A percentile compares a stretch with the other conserved stretches of the same genome.
phyloP scores from a whole-genome alignment of 1,284 basidiomycete species.

The Papiliotrema flavescens region DNA sequence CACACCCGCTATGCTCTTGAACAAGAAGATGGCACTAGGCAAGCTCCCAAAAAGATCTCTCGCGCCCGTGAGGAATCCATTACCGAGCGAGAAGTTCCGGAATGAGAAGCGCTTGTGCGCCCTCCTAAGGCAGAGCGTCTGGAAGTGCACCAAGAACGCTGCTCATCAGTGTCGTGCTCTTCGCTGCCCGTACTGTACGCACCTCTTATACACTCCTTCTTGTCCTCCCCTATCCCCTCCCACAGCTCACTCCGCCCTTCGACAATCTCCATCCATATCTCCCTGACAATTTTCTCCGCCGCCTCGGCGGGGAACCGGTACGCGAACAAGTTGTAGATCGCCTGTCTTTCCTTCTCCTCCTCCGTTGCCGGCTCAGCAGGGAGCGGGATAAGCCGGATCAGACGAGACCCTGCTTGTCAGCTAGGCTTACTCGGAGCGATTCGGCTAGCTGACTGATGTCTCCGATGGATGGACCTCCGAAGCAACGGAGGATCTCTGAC shows the following conservation, averaged over 20 bases:
- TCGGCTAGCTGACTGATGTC: conserved; percentile 47
- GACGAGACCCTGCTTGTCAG: conserved; percentile 44
- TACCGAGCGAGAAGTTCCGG: conserved; percentile 66
- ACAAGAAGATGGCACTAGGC: conserved; percentile 91
- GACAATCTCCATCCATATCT: conserved; percentile 87
- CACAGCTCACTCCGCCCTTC: conserved; percentile 83
- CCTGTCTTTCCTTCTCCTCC: conserved; percentile 49
- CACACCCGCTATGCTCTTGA: conserved; percentile 80
- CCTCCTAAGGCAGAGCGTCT: conserved; percentile 76
- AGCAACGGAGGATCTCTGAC: conserved; percentile 51
- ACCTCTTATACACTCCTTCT: conserved; percentile 65
- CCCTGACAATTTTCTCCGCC: conserved; percentile 71
- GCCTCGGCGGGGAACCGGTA: conserved; percentile 70
- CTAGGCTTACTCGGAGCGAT: neutral
- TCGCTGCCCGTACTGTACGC: conserved; percentile 10
- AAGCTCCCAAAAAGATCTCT: conserved; percentile 82
- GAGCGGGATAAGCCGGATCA: conserved; percentile 54
- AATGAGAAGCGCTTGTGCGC: conserved; percentile 92
- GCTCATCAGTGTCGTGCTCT: neutral
- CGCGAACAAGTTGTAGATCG: conserved; percentile 70
- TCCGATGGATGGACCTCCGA: conserved; percentile 52
- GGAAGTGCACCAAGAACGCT: conserved; percentile 89
- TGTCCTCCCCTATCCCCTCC: conserved; percentile 83
- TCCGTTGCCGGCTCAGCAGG: conserved; percentile 16
- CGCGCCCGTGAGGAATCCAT: conserved; percentile 83